Evolutionary conservation across 2,329 filamentous ascomycete species (phyloP), one percentile per base, ranked within the genome.

Genomic region (Penicillium sp.): DNA sequence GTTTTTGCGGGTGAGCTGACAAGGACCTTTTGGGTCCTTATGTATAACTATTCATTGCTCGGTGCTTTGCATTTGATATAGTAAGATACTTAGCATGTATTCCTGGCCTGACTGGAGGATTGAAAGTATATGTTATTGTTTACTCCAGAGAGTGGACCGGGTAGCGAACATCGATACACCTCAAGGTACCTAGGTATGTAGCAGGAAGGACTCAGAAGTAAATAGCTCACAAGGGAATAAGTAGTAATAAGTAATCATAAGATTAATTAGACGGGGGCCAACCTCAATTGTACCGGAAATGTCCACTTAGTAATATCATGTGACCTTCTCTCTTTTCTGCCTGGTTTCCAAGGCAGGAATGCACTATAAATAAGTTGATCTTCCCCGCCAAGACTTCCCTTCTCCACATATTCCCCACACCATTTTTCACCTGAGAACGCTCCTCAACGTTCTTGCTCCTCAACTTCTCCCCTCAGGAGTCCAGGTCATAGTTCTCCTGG

Each of bases 1-100:
- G 45, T 37, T 8, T 42, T 55, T 53, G 54, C 53, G 47, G 55
- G 55, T 48, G 24, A 32, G 4, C 2, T 20, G 24, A 24, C 37
- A 27, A 28, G 37, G 37, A 26, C 37, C 22, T 24, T 14, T 10
- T 11, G 16, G 3, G 37, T 18, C 8, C 31, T 16, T 34, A 10
- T 4, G n/a, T n/a, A n/a, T n/a, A n/a, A n/a, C n/a, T n/a, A 32
- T 18, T 34, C 11, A 18, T 34, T 34, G 31, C 14, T 16, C 16
- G 10, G 7, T 18, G 31, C 31, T 34, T 34, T 18, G 6, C n/a
- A 32, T 18, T 32, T 32, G 29, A 20, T 16, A 16, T 18, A 34
- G 31, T 9, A 20, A 34, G 31, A 10, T 34, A 20, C 1, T 20
- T 20, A 16, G 14, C 7, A 34, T 18, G 8, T 18, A 3, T 32